These are phyloP conservation scores for Eudorina sp. DNA, from an alignment of 139 green algal species.

Conservation along the genomic window DNA sequence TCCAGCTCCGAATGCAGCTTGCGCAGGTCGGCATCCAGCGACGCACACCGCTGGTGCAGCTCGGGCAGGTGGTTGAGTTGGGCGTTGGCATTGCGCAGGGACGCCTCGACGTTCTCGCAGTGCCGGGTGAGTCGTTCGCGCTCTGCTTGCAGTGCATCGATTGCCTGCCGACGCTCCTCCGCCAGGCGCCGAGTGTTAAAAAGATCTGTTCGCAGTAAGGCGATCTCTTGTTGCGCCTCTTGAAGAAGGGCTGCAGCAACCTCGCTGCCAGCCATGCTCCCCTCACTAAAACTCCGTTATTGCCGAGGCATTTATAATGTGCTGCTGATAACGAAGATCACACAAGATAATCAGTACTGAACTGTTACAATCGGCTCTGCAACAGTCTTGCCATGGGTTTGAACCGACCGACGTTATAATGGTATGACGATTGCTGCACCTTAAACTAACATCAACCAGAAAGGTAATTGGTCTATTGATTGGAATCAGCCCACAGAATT, in stretches of 20 bases:
- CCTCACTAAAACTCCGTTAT: not conserved
- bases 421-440: no score
- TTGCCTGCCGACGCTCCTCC: slow-evolving; percentile 56
- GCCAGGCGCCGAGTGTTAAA: slow-evolving; percentile 52
- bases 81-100: not conserved
- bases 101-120: slow-evolving; percentile 14
- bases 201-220: slow-evolving; percentile 56
- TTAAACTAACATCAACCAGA: no score
- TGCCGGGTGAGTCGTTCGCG: not conserved
- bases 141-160: slow-evolving; percentile 26
- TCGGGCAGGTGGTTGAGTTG: slow-evolving; percentile 29
- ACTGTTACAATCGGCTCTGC: no score
- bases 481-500: no score
- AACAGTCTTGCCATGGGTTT: no score
- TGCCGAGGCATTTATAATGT: not conserved
- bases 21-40: not conserved
- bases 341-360: no score
- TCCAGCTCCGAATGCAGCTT: slow-evolving; percentile 45
- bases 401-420: no score
- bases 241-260: slow-evolving; percentile 30
- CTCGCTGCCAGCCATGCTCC: not conserved
- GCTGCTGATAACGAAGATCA: no score
- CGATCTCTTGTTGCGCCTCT: slow-evolving; percentile 66
- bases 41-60: slow-evolving; percentile 47
- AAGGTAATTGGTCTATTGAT: no score